Evolutionary conservation across 2,329 filamentous ascomycete genomes (phyloP).

Genomic region (Aspergillus chevalieri): DNA sequence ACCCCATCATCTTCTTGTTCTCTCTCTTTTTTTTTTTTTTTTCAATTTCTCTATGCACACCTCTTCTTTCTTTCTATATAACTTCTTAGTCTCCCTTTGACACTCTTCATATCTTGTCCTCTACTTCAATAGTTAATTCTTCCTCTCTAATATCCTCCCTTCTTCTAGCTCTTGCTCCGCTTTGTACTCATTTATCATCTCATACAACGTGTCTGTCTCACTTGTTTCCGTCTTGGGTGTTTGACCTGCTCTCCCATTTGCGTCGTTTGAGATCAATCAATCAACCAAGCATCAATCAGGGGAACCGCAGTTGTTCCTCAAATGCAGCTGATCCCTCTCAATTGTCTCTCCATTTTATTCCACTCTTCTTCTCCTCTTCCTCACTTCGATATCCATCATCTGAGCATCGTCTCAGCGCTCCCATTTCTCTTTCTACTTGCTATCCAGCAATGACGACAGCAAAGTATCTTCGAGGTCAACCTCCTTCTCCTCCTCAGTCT

Average conservation of each 20-base stretch:
- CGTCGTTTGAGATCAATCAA: neutral
- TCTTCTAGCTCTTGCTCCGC: slow-evolving; percentile 10
- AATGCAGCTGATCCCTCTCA: neutral
- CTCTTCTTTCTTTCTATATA: no score
- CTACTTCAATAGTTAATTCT: slow-evolving; percentile 3
- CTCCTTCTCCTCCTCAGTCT: slow-evolving; percentile 27
- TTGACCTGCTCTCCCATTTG: slow-evolving; percentile 7
- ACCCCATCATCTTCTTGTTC: slow-evolving; percentile 13
- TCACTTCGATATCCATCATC: neutral
- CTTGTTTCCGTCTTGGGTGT: slow-evolving; percentile 4
- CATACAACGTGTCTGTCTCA: slow-evolving; percentile 1
- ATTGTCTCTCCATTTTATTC: neutral
- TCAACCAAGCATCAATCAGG: neutral
- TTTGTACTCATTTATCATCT: slow-evolving; percentile 10
- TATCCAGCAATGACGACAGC: slow-evolving; percentile 2
- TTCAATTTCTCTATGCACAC: slow-evolving; percentile 2
- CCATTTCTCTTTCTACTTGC: no score
- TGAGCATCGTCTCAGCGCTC: no score
- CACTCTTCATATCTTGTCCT: neutral
- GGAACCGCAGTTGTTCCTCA: neutral
- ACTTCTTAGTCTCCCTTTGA: neutral
- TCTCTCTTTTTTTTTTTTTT: no score
- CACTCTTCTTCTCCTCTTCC: neutral
- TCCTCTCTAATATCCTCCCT: slow-evolving; percentile 4
- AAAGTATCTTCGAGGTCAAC: slow-evolving; percentile 14